Evolutionary conservation across 2,329 filamentous ascomycete species (phyloP).

Genomic region (Ophiocordyceps camponoti-rufipedis): DNA sequence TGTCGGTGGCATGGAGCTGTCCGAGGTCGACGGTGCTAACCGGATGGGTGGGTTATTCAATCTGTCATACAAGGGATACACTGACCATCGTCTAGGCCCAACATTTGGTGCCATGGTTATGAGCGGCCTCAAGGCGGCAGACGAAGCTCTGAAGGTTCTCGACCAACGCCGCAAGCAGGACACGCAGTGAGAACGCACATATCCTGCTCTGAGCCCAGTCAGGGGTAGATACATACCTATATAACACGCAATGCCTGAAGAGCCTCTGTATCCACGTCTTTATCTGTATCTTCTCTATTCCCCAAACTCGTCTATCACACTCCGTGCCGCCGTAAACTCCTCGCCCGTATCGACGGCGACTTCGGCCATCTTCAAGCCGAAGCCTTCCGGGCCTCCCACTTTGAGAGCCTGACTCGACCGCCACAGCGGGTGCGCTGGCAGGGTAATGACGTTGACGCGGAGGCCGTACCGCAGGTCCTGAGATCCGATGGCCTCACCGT

Average conservation of each 20-base stretch:
- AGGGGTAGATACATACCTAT: not conserved
- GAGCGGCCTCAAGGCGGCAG: slow-evolving; percentile 75
- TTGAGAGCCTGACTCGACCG: slow-evolving; percentile 17
- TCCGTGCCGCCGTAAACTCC: slow-evolving; percentile 2
- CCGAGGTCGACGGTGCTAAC: slow-evolving; percentile 79
- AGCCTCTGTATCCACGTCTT: not conserved
- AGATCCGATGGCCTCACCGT: slow-evolving; percentile 30
- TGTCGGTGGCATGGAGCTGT: slow-evolving; percentile 88
- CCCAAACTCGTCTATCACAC: not conserved
- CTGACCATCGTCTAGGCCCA: slow-evolving; percentile 24
- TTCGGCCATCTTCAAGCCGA: slow-evolving; percentile 6
- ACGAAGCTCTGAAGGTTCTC: slow-evolving; percentile 65
- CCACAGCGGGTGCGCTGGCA: slow-evolving; percentile 32
- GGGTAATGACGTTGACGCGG: slow-evolving; percentile 28
- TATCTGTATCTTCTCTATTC: not conserved
- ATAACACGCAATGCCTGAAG: not conserved
- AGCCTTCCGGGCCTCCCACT: slow-evolving; percentile 15
- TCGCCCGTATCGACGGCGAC: slow-evolving; percentile 3
- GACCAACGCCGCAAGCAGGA: slow-evolving; percentile 65
- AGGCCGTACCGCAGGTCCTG: slow-evolving; percentile 32
- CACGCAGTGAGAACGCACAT: slow-evolving; percentile 12
- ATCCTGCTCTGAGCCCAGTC: not conserved
- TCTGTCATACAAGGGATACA: too few species aligned
- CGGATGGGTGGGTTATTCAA: slow-evolving; percentile 52
- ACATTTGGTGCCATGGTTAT: slow-evolving; percentile 84